Conservation (phyloP, 2,329 filamentous ascomycete genomes). For the Metarhizium anisopliae region DNA sequence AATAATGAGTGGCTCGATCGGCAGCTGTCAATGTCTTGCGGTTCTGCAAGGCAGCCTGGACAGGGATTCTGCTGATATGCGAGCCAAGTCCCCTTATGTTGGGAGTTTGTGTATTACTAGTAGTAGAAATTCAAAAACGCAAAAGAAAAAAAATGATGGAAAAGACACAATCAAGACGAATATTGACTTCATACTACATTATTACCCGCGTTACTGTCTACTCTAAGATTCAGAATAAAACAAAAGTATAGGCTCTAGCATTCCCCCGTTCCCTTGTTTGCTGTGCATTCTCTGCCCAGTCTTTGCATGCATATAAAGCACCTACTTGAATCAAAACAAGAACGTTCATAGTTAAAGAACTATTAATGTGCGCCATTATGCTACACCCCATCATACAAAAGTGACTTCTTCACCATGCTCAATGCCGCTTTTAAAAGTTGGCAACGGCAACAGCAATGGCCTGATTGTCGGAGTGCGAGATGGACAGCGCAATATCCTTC, state of each 20-base stretch:
- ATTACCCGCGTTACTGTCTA: constrained; percentile 3
- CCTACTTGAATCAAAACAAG: background rate
- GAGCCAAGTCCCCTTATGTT: background rate
- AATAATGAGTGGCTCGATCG: background rate
- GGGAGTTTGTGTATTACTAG: background rate
- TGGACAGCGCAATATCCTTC: constrained; percentile 83
- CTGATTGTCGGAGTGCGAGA: constrained; percentile 91
- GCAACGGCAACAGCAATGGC: constrained; percentile 90
- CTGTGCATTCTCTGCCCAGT: background rate
- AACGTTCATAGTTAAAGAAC: background rate
- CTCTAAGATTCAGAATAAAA: background rate
- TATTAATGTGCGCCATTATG: background rate
- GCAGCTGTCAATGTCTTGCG: background rate
- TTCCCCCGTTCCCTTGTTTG: background rate
- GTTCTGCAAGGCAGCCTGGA: background rate
- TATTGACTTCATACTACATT: constrained; percentile 2
- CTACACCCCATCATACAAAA: constrained; percentile 7
- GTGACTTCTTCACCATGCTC: constrained; percentile 5
- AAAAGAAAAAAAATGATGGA: background rate
- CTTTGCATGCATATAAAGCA: background rate
- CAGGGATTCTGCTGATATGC: background rate
- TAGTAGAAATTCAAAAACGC: background rate
- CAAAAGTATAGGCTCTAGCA: background rate
- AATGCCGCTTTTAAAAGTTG: constrained; percentile 47
- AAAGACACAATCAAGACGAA: background rate